phyloP scores from a whole-genome alignment of 257 asterid species.

The Catharanthus roseus region DNA sequence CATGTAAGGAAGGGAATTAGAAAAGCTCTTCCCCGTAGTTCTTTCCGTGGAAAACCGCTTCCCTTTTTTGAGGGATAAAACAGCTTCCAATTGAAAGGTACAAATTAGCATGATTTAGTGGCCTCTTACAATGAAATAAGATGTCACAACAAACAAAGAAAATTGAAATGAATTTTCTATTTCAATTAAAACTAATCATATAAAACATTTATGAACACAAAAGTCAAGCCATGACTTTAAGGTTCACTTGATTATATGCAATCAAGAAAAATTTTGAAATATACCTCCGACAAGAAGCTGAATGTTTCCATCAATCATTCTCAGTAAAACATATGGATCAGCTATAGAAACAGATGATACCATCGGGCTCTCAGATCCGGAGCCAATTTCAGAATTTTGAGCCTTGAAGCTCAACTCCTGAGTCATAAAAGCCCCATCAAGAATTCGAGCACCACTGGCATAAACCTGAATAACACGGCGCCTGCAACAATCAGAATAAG shows the following conservation, averaged over 20 bases:
- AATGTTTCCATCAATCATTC: conserved; percentile 90
- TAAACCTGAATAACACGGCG: conserved; percentile 92
- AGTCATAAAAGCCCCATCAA: conserved; percentile 95
- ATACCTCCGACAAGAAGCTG: conserved; percentile 98
- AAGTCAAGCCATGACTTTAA: neutral
- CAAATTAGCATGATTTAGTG: neutral
- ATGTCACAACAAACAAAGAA: neutral
- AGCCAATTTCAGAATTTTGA: conserved; percentile 59
- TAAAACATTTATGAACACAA: neutral
- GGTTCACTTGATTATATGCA: neutral
- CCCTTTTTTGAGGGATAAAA: neutral
- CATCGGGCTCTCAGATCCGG: conserved; percentile 56
- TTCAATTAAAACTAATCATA: neutral
- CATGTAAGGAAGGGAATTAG: neutral
- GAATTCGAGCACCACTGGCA: conserved; percentile 91
- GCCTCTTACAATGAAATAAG: neutral
- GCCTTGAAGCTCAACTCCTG: conserved; percentile 82
- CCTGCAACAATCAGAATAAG: conserved; percentile 36
- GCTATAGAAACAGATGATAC: conserved; percentile 90
- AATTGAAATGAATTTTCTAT: neutral
- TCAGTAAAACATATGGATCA: conserved; percentile 87
- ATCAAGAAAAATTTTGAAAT: conserved; percentile 5
- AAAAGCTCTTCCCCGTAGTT: neutral
- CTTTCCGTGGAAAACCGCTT: neutral
- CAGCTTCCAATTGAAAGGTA: neutral